Evolutionary conservation across 345 rosid genomes (phyloP).

Genomic region (Eucalyptus tenuipes): DNA sequence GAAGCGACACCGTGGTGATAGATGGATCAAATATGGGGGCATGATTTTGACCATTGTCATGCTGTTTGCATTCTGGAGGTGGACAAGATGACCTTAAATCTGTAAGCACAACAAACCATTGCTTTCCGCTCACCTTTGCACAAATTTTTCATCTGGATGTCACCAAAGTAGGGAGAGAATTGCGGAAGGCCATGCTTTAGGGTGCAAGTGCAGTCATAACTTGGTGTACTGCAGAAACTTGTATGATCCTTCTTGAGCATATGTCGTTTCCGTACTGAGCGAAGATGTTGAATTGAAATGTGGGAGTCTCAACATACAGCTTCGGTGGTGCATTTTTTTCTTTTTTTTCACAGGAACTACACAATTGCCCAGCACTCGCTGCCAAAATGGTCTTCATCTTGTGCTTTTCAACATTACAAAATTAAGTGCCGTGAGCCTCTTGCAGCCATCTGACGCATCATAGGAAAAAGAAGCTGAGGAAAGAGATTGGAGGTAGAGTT

Average conservation of each 20-base stretch:
- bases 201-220: not conserved
- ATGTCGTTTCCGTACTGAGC: not conserved
- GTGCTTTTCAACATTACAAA: not conserved
- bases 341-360: not conserved
- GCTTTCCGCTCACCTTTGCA: not conserved
- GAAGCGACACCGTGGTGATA: conserved; percentile 85
- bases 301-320: not conserved
- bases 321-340: not conserved
- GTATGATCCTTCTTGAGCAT: not conserved
- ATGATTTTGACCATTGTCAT: conserved; percentile 52
- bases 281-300: not conserved
- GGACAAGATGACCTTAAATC: conserved; percentile 23
- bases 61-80: conserved; percentile 49
- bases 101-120: not conserved
- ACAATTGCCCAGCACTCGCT: not conserved
- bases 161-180: not conserved
- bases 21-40: conserved; percentile 77
- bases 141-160: not conserved
- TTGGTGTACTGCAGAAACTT: not conserved
- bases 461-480: not conserved
- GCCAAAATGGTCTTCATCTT: not conserved
- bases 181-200: not conserved
- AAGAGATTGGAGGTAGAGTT: not conserved
- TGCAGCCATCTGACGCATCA: not conserved
- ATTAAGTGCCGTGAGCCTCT: not conserved